Evolutionary conservation across 2,329 filamentous ascomycete genomes (phyloP).

Genomic region (Exophiala sideris): DNA sequence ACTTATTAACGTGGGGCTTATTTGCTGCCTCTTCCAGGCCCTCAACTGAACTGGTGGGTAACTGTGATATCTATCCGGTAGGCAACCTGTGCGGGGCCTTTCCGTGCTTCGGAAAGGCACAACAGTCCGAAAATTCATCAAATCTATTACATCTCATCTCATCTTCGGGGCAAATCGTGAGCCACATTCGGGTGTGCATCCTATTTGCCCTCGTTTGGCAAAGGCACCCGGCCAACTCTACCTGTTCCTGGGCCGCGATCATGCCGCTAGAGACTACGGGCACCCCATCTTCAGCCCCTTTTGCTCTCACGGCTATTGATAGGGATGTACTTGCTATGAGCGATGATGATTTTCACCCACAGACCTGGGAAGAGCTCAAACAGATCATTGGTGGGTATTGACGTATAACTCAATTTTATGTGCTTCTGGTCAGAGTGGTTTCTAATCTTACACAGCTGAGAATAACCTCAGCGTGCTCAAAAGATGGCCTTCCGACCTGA

Average conservation of each 20-base stretch:
- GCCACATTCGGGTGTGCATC: background rate
- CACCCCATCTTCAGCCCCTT: constrained; percentile 26
- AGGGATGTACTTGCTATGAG: constrained; percentile 48
- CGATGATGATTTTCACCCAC: constrained; percentile 52
- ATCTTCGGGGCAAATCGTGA: too few species aligned
- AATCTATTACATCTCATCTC: background rate
- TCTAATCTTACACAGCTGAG: constrained; percentile 33
- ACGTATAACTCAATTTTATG: background rate
- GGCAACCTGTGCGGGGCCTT: constrained; percentile 14
- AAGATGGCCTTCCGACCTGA: constrained; percentile 57
- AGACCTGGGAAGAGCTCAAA: constrained; percentile 52
- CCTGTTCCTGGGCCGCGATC: constrained; percentile 2
- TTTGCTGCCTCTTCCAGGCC: background rate
- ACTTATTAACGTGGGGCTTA: constrained; percentile 5
- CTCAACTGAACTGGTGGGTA: too few species aligned
- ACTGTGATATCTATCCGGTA: too few species aligned
- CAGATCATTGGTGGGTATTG: constrained; percentile 48
- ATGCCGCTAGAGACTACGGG: constrained; percentile 6
- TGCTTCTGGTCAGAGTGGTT: constrained; percentile 7
- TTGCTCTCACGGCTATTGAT: constrained; percentile 50
- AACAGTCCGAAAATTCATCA: background rate
- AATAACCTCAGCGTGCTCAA: constrained; percentile 56
- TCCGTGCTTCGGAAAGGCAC: background rate
- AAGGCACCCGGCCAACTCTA: background rate
- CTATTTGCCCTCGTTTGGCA: background rate